Base-by-base conservation (phyloP, 116 monocot genomes). In the Trichopus zeylanicus region DNA sequence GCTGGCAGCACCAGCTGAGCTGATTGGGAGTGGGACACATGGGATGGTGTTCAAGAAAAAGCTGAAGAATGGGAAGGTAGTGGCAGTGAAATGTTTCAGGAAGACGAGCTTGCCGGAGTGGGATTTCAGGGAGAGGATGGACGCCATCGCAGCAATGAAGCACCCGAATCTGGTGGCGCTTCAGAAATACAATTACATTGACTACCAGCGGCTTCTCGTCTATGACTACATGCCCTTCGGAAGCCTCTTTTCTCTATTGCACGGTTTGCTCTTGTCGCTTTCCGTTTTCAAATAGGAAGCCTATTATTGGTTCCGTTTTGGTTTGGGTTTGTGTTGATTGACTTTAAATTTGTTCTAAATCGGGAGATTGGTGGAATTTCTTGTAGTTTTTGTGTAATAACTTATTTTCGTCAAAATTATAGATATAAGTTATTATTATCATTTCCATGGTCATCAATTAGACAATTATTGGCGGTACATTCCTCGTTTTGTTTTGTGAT, bases 161-260 rank as follows among this genome's bases (percentile, higher is more conserved):
- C 85, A 88, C 25, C 66, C 22, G 13, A 80, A 77, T 65, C 22
- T 94, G 27, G 86, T 84, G 1, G 63, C 73, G 0, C 63, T 89
- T 10, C 65, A 46, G 35, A 89, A 89, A 10, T 94, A 83, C 56
- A 89, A 89, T 54, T 81, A 61, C 67, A 83, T 83, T 71, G 74
- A 69, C 53, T 86, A 86, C 46, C 89, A 94, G 83, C 89, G 78
- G 74, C 76, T 94, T 31, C 54, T 94, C 9, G 83, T 94, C 34
- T 83, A 80, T 31, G 94, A 94, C 27, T 86, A 62, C 61, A 77
- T 86, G 49, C 51, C 68, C 15, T 53, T 48, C 51, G 83, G 89
- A 19, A 83, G 83, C 71, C 81, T 94, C 32, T 86, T 73, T 34
- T 75, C 81, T 23, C 77, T 83, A 19, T 74, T 94, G 24, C 86